Conservation (phyloP, 441 rosid species). For the Omphalea diandra region DNA sequence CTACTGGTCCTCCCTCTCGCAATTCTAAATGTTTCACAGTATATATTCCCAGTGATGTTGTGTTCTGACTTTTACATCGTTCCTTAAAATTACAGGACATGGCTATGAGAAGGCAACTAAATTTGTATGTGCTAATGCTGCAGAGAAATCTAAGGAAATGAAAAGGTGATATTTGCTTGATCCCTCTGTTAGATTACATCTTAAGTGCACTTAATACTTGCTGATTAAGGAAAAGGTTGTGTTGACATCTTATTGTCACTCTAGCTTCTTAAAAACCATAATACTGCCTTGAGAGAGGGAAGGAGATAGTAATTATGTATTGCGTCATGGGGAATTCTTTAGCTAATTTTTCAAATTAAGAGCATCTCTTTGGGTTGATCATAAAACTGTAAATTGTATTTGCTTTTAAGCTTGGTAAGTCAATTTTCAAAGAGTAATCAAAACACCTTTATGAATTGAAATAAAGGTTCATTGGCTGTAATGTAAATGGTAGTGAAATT, state of each 20-base stretch:
- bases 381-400: background rate
- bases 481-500: background rate
- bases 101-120: slow-evolving; percentile 37
- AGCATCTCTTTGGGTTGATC: background rate
- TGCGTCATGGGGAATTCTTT: background rate
- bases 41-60: too few species aligned
- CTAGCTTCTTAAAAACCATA: background rate
- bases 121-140: slow-evolving; percentile 27
- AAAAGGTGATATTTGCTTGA: slow-evolving; percentile 48
- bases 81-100: slow-evolving; percentile 32
- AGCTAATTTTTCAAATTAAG: background rate
- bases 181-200: slow-evolving; percentile 13
- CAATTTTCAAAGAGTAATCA: background rate
- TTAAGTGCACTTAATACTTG: too few species aligned
- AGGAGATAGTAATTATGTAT: background rate
- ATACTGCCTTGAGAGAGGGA: background rate
- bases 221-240: background rate
- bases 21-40: background rate
- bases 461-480: background rate
- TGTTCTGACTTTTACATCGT: background rate
- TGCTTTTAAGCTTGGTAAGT: background rate
- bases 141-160: slow-evolving; percentile 35
- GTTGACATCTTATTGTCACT: background rate
- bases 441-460: background rate
- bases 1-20: too few species aligned